phyloP scores from a whole-genome alignment of 2,329 filamentous ascomycete genomes.

The Macrophomina pseudophaseolina region DNA sequence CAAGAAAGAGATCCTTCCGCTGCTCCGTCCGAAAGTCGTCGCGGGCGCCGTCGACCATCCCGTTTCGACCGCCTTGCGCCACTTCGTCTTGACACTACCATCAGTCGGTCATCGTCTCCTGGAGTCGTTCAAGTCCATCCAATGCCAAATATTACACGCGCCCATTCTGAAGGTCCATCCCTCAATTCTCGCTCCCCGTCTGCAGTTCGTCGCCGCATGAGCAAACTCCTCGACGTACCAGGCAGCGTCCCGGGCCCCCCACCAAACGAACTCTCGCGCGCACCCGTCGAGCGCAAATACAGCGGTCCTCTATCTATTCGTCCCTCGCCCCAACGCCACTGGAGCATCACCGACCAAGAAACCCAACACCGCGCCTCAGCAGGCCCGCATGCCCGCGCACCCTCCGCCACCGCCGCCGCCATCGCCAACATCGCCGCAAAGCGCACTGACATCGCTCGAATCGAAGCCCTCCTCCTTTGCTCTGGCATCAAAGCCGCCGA shows the following conservation, averaged over 20 bases:
- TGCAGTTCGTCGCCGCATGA: conserved; percentile 37
- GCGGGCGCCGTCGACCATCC: conserved; percentile 46
- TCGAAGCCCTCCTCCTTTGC: conserved; percentile 75
- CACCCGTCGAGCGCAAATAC: conserved; percentile 4
- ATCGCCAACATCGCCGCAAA: conserved; percentile 32
- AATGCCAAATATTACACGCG: neutral
- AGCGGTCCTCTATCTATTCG: conserved; percentile 37
- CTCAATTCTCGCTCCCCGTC: conserved; percentile 34
- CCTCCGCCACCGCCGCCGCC: neutral
- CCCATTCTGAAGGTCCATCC: conserved; percentile 1
- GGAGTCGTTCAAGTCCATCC: conserved; percentile 1
- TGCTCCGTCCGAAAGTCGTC: conserved; percentile 23
- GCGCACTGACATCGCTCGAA: conserved; percentile 78
- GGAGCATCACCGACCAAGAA: conserved; percentile 63
- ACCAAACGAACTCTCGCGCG: conserved; percentile 31
- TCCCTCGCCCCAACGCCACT: conserved; percentile 54
- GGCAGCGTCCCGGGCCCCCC: conserved; percentile 40
- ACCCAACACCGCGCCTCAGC: conserved; percentile 32
- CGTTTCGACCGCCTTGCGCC: conserved; percentile 54
- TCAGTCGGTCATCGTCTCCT: conserved; percentile 26
- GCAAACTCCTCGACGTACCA: conserved; percentile 38
- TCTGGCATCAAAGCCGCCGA: conserved; percentile 91
- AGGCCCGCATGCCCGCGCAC: conserved; percentile 39
- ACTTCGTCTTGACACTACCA: conserved; percentile 54
- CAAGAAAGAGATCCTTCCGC: neutral